Evolutionary conservation across 495 filamentous ascomycete species (phyloP).

Genomic region (Pyrenopolyporus hunteri): DNA sequence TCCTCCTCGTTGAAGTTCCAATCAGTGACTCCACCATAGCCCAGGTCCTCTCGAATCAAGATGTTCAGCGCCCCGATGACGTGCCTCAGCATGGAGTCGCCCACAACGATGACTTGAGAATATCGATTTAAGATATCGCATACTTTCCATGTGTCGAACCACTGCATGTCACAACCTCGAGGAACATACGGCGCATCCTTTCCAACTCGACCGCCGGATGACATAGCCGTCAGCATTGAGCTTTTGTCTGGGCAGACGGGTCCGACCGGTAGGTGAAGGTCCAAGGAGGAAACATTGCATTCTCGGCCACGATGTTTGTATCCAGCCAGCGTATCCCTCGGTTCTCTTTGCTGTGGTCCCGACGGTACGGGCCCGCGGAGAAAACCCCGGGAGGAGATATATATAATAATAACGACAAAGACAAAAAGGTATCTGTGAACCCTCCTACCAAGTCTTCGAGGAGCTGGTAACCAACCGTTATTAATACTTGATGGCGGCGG

Average conservation of each 20-base stretch:
- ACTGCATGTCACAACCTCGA: constrained; percentile 57
- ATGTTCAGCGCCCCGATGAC: constrained; percentile 60
- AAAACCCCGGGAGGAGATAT: constrained; percentile 2
- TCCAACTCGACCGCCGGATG: constrained; percentile 56
- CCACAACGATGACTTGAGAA: constrained; percentile 56
- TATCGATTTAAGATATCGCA: constrained; percentile 57
- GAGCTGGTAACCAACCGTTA: background rate
- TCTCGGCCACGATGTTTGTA: constrained; percentile 36
- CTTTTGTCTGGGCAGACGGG: constrained; percentile 49
- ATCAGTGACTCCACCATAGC: constrained; percentile 60
- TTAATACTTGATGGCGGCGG: background rate
- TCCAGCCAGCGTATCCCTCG: constrained; percentile 25
- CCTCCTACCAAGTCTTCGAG: constrained; percentile 15
- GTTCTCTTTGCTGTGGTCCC: constrained; percentile 17
- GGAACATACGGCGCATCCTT: constrained; percentile 57
- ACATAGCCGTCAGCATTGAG: constrained; percentile 57
- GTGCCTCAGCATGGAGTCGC: constrained; percentile 62
- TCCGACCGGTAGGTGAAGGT: constrained; percentile 54
- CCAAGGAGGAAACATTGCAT: constrained; percentile 59
- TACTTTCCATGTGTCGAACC: constrained; percentile 58
- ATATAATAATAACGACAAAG: background rate
- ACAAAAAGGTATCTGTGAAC: constrained; percentile 10
- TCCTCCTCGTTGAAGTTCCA: constrained; percentile 60
- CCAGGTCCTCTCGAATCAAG: constrained; percentile 55
- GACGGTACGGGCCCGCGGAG: background rate